Evolutionary conservation across 306 rosid species (phyloP).

Genomic region (Fagus crenata): DNA sequence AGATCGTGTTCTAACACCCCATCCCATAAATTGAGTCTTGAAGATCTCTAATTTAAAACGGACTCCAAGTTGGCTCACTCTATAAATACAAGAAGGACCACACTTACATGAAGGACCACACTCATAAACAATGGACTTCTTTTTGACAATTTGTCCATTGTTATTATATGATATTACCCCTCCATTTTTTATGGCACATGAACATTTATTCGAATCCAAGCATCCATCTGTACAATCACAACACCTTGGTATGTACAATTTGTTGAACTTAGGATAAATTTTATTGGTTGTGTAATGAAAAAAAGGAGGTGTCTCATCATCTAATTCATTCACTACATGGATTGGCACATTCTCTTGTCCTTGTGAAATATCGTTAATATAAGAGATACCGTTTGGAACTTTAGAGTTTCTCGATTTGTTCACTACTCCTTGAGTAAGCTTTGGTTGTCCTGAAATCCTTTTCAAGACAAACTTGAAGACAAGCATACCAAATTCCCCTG

Average conservation of each 20-base stretch:
- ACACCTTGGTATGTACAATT: not conserved
- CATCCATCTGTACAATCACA: constrained; percentile 35
- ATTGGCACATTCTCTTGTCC: constrained; percentile 43
- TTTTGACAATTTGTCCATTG: not conserved
- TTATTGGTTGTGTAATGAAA: constrained; percentile 25
- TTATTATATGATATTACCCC: constrained; percentile 16
- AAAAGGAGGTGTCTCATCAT: not conserved
- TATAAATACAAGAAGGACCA: constrained; percentile 33
- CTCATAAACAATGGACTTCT: constrained; percentile 29
- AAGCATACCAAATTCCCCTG: constrained; percentile 35
- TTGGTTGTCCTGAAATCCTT: constrained; percentile 25
- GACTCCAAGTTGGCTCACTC: constrained; percentile 30
- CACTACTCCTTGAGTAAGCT: not conserved
- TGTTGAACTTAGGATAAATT: constrained; percentile 8
- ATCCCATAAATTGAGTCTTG: constrained; percentile 26
- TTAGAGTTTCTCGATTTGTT: not conserved
- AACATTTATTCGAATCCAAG: constrained; percentile 18
- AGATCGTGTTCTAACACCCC: constrained; percentile 52
- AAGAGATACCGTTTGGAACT: not conserved
- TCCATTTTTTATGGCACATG: constrained; percentile 37
- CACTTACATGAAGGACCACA: constrained; percentile 41
- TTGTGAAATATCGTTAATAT: constrained; percentile 31
- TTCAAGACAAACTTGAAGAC: constrained; percentile 37
- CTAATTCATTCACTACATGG: constrained; percentile 14
- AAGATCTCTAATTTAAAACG: constrained; percentile 42